Evolutionary conservation across 2,329 filamentous ascomycete species (phyloP).

Genomic region (Rhinocladiella similis): DNA sequence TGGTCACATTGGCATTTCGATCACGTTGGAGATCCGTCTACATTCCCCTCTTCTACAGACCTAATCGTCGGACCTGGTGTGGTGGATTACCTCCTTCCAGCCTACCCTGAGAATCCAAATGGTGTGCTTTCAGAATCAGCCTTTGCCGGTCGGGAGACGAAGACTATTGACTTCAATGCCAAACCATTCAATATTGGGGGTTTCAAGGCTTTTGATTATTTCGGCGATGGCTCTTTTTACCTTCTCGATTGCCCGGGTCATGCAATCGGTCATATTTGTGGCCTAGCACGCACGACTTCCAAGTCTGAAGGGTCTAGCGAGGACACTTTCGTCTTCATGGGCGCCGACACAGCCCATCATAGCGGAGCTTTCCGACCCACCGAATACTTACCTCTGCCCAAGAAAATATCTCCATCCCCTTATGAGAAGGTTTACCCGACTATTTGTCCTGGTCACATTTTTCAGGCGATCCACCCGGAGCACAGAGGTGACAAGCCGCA

Average conservation of each 20-base stretch:
- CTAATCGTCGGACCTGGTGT: slow-evolving; percentile 57
- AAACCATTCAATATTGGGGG: slow-evolving; percentile 25
- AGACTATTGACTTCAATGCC: slow-evolving; percentile 34
- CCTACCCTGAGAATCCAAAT: slow-evolving; percentile 45
- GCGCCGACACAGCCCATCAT: slow-evolving; percentile 29
- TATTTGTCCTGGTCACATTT: slow-evolving; percentile 29
- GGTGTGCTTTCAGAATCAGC: background rate
- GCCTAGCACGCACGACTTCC: slow-evolving; percentile 25
- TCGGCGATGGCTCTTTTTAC: slow-evolving; percentile 58
- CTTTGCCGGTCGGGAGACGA: slow-evolving; percentile 27
- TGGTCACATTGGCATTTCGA: slow-evolving; percentile 36
- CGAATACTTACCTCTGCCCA: slow-evolving; percentile 8
- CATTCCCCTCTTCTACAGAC: slow-evolving; percentile 47
- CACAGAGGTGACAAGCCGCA: slow-evolving; percentile 8
- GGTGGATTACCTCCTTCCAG: slow-evolving; percentile 47
- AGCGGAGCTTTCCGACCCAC: slow-evolving; percentile 34
- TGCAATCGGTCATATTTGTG: slow-evolving; percentile 27
- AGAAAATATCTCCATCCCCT: slow-evolving; percentile 4
- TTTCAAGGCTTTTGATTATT: slow-evolving; percentile 47
- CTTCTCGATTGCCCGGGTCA: slow-evolving; percentile 47
- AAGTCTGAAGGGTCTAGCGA: background rate
- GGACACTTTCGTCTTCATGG: slow-evolving; percentile 23
- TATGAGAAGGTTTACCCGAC: background rate
- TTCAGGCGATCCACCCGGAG: slow-evolving; percentile 28
- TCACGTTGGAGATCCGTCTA: slow-evolving; percentile 53